Percentiles rank a stretch among this genome's conserved stretches.
Conservation (phyloP, 139 green algal genomes). For the Chlorella sp. region DNA sequence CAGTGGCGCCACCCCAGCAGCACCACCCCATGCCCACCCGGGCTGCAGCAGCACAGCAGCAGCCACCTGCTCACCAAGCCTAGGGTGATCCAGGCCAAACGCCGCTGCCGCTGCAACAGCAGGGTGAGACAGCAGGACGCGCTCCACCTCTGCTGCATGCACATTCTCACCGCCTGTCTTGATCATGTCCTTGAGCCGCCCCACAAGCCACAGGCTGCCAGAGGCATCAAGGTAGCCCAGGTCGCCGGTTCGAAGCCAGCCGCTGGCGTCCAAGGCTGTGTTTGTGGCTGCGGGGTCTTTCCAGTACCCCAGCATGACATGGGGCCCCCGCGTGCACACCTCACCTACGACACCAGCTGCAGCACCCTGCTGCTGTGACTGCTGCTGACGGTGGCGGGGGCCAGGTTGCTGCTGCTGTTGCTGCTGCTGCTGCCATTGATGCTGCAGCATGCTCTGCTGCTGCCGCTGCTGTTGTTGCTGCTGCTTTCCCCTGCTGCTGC, state of each 20-base stretch:
- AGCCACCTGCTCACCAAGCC: constrained; percentile 56
- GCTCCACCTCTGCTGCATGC: constrained; percentile 55
- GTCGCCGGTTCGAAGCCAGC: constrained; percentile 82
- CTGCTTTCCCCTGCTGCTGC: constrained; percentile 1
- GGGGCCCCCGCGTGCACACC: constrained; percentile 63
- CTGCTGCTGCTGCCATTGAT: not conserved
- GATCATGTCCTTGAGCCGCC: constrained; percentile 83
- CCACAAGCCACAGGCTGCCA: constrained; percentile 71
- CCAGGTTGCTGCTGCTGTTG: not conserved
- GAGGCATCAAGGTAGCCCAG: constrained; percentile 42
- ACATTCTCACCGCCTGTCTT: constrained; percentile 90
- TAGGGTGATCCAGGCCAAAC: constrained; percentile 65
- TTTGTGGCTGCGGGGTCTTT: constrained; percentile 35
- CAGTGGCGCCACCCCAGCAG: not conserved
- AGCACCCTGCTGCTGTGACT: constrained; percentile 4
- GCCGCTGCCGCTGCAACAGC: constrained; percentile 64
- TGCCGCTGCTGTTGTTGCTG: no score
- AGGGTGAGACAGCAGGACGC: constrained; percentile 39
- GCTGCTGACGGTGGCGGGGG: not conserved
- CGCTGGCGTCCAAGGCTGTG: constrained; percentile 30
- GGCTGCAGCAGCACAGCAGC: not conserved
- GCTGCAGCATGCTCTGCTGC: not conserved
- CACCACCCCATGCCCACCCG: not conserved
- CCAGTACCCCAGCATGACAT: constrained; percentile 79
- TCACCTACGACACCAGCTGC: constrained; percentile 19